Evolutionary conservation across 2,329 filamentous ascomycete genomes (phyloP).

Genomic region (Trichophyton equinum): DNA sequence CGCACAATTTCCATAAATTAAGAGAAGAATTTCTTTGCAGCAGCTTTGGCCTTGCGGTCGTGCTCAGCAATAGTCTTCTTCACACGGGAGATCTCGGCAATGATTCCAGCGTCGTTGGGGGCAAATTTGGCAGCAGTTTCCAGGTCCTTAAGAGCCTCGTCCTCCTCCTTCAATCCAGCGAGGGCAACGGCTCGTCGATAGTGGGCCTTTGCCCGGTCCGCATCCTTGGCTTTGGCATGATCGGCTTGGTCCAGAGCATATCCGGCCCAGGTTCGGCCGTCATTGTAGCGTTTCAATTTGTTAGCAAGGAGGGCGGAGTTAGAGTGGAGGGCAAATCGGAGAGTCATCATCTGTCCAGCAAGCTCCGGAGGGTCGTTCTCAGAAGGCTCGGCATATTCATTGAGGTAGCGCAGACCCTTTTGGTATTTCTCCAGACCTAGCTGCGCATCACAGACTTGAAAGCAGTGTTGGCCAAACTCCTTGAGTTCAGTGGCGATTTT

Average conservation of each 20-base stretch:
- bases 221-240: conserved; percentile 48
- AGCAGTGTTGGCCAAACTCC: conserved; percentile 74
- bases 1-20: not conserved
- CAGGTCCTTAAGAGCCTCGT: conserved; percentile 62
- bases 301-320: conserved; percentile 78
- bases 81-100: conserved; percentile 61
- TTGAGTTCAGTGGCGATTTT: conserved; percentile 79
- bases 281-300: conserved; percentile 62
- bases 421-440: conserved; percentile 82
- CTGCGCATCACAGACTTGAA: conserved; percentile 65
- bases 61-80: conserved; percentile 64
- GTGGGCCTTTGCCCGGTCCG: conserved; percentile 77
- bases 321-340: conserved; percentile 77
- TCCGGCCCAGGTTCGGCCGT: conserved; percentile 56
- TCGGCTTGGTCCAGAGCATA: conserved; percentile 56
- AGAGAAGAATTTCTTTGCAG: conserved; percentile 79
- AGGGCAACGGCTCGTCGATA: conserved; percentile 72
- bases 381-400: conserved; percentile 60
- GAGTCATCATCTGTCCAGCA: conserved; percentile 52
- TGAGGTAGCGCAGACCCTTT: conserved; percentile 79
- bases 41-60: conserved; percentile 78
- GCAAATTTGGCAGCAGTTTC: conserved; percentile 61
- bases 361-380: conserved; percentile 60
- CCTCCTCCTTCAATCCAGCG: conserved; percentile 69
- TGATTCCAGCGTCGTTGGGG: conserved; percentile 62